These are phyloP conservation scores for Saccharomycopsis phalli DNA, from an alignment of 1,139 yeast genomes.

Conservation along the genomic window DNA sequence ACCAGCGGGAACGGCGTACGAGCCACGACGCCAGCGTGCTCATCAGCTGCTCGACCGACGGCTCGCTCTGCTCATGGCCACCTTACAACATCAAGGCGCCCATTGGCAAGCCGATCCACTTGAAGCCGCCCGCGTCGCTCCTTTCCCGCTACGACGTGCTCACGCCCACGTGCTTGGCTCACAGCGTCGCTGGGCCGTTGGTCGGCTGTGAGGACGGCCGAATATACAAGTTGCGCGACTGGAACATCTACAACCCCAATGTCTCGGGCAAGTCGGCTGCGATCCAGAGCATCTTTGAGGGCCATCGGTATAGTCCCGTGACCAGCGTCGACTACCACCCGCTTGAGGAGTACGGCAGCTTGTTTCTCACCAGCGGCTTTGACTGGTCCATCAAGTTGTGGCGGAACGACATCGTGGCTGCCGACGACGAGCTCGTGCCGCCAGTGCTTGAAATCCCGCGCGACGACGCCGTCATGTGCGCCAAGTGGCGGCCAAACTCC, in stretches of 20 bases:
- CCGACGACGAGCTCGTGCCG: conserved; percentile 14
- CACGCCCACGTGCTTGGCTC: conserved; percentile 31
- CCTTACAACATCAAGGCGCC: conserved; percentile 38
- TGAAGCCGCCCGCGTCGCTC: conserved; percentile 25
- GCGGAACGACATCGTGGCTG: conserved; percentile 21
- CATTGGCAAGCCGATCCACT: conserved; percentile 25
- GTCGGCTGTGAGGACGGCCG: conserved; percentile 42
- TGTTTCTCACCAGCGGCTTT: conserved; percentile 30
- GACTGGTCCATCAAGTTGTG: conserved; percentile 38
- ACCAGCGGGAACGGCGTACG: conserved; percentile 21
- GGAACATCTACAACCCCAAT: conserved; percentile 4
- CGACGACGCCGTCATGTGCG: conserved; percentile 35
- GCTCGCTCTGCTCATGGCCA: conserved; percentile 39
- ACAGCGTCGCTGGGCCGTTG: conserved; percentile 32
- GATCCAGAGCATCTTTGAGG: conserved; percentile 24
- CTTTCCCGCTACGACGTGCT: conserved; percentile 30
- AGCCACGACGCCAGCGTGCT: conserved; percentile 25
- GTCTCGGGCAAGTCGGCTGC: conserved; percentile 22
- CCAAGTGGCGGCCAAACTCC: conserved; percentile 35
- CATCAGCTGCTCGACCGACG: conserved; percentile 38
- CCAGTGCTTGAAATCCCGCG: conserved; percentile 30
- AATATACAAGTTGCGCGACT: conserved; percentile 34
- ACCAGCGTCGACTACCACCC: conserved; percentile 29
- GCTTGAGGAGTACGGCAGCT: conserved; percentile 26
- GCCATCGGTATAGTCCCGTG: conserved; percentile 31